phyloP scores from a whole-genome alignment of 2,329 filamentous ascomycete species.

The Podosphaera leucotricha region DNA sequence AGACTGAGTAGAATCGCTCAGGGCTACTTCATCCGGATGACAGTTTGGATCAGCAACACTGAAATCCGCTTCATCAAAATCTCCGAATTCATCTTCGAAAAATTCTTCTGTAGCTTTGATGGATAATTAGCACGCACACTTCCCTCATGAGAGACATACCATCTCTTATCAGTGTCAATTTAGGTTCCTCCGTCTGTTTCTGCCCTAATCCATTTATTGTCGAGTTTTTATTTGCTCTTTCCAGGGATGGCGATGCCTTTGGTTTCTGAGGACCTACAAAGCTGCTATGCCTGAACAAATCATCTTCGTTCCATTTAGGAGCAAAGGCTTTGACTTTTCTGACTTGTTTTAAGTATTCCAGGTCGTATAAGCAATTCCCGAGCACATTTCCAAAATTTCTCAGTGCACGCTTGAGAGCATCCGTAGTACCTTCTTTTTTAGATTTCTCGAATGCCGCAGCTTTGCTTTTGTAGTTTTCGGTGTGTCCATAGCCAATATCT shows the following conservation, averaged over 20 bases:
- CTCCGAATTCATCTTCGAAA: constrained; percentile 15
- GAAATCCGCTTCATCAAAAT: constrained; percentile 60
- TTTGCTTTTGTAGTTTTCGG: constrained; percentile 90
- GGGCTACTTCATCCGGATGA: constrained; percentile 53
- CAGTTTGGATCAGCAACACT: constrained; percentile 36
- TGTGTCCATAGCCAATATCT: constrained; percentile 90
- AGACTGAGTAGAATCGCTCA: constrained; percentile 19
- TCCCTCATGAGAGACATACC: neutral
- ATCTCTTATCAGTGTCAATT: neutral
- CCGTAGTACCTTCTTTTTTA: constrained; percentile 93
- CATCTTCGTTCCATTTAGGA: constrained; percentile 53
- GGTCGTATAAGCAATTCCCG: constrained; percentile 97
- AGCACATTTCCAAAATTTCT: constrained; percentile 88
- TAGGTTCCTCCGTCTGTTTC: neutral
- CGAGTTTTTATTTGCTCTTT: constrained; percentile 13
- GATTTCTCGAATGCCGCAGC: constrained; percentile 93
- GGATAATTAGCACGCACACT: neutral
- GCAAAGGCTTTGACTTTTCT: constrained; percentile 66
- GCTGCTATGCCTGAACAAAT: constrained; percentile 60
- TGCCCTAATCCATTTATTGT: constrained; percentile 1
- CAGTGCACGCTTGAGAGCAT: constrained; percentile 72
- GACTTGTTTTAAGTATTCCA: constrained; percentile 77
- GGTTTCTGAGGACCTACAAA: constrained; percentile 17
- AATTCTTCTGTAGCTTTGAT: neutral
- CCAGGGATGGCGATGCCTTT: constrained; percentile 3